A percentile compares a stretch with the other conserved stretches of the same genome.
These are phyloP conservation scores for Chalara sp. DNA, from an alignment of 2,329 filamentous ascomycete genomes.

Conservation along the genomic window DNA sequence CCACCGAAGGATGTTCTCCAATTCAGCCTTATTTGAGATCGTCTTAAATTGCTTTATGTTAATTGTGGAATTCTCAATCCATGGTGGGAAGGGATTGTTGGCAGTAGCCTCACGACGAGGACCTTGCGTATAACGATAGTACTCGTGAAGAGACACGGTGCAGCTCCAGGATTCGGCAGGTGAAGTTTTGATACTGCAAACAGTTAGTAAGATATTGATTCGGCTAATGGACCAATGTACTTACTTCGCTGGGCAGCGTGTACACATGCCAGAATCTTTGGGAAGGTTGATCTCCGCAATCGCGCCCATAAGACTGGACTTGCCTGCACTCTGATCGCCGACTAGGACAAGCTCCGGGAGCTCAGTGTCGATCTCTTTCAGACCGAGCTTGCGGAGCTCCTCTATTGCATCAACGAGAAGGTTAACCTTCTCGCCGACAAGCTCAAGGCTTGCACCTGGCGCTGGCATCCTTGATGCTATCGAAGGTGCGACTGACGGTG, in stretches of 20 bases:
- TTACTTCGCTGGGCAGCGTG: constrained; percentile 65
- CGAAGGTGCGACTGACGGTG: neutral
- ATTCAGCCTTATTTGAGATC: constrained; percentile 51
- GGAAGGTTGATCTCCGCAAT: constrained; percentile 67
- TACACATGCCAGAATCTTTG: constrained; percentile 66
- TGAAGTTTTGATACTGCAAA: constrained; percentile 49
- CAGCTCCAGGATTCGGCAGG: constrained; percentile 60
- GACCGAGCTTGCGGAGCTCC: constrained; percentile 63
- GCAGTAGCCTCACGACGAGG: constrained; percentile 1
- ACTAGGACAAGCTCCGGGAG: constrained; percentile 77
- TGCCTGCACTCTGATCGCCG: constrained; percentile 80
- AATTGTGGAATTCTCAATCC: constrained; percentile 41
- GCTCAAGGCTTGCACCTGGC: constrained; percentile 33
- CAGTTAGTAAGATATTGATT: neutral
- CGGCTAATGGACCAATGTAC: neutral
- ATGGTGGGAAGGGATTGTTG: constrained; percentile 53
- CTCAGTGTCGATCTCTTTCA: constrained; percentile 59
- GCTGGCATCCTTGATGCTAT: too few relatives aligned
- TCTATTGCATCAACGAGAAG: constrained; percentile 59
- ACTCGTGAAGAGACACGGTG: constrained; percentile 55
- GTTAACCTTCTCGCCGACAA: constrained; percentile 58
- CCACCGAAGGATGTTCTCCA: constrained; percentile 63
- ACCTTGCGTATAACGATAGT: constrained; percentile 45
- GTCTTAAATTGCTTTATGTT: constrained; percentile 53
- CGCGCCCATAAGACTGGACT: constrained; percentile 60